Evolutionary conservation across 116 monocot genomes (phyloP), one percentile per base, ranked within the genome.

Genomic region (Posidonia oceanica): DNA sequence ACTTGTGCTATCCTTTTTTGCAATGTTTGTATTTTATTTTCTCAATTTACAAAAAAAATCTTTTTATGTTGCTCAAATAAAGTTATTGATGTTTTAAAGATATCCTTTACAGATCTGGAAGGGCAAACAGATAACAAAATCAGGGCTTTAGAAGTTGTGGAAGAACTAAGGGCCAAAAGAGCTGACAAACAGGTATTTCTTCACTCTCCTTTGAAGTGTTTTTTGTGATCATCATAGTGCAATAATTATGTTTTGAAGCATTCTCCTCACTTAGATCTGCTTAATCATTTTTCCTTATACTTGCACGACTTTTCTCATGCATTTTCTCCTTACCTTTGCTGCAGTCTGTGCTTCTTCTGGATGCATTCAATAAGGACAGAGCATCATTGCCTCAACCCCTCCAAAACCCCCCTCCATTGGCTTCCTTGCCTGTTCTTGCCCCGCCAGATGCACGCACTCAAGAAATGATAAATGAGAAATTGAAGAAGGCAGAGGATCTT

Each of bases 111-210:
- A 94, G 94, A 95, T 82, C 79, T 91, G 71, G 88, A 91, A 78
- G 94, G 94, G 37, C 78, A 86, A 76, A 88, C 84, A 10, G 94
- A 95, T 69, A 81, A 68, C 61, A 95, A 95, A 75, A 88, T 95
- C 61, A 78, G 88, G 55, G 80, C 80, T 48, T 52, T 80, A 69
- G 94, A 91, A 81, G 84, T 71, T 12, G 55, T 95, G 53, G 94
- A 95, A 75, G 91, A 95, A 38, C 80, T 95, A 48, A 91, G 89
- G 75, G 71, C 74, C 54, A 81, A 86, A 78, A 86, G 94, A 81
- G 91, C 94, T 60, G 94, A 95, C 61, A 88, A 88, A 61, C 88
- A 95, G 88, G 94, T 90, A n/a, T 16, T 14, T 37, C 0, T 39
- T 39, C 39, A 39, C 14, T 57, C 3, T 51, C n/a, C 8, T 40